Evolutionary conservation across 768 basidiomycete species (phyloP), one percentile per base, ranked within the genome.

Genomic region (Tephrocybe sp.): DNA sequence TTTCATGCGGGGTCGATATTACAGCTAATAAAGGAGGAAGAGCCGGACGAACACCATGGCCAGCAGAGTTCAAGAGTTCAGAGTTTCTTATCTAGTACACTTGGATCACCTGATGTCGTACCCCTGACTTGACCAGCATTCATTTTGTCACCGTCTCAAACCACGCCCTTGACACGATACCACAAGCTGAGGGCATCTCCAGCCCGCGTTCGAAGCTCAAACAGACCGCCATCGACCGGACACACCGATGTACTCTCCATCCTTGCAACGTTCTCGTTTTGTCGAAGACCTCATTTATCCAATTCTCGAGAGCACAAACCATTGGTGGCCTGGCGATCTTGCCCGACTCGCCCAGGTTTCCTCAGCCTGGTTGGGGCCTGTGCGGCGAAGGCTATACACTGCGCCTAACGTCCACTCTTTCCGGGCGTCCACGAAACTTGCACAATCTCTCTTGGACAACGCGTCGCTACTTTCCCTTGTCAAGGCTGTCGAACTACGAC

Each of bases 321-420:
- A 77, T 57, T 82, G 80, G 80, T 82, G 80, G 80, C 70, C 75
- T 19, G 60, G 69, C 30, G 80, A 83, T 60, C 69, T 79, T 47
- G 57, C 65, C 40, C 68, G 67, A 3, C 73, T 82, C n/a, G 69
- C 77, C n/a, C 67, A 63, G 22, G 65, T 82, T n/a, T 82, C 80
- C 5, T 64, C 69, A 8, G 62, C 65, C 43, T 82, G 80, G 80
- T 58, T 78, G 4, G 64, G 56, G 38, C 72, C 72, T 35, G 67
- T 69, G 49, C 66, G 75, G 49, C 70, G 67, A 58, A 66, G 70
- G 39, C 70, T 83, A 2, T 82, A 80, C 57, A 60, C 69, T 11
- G 64, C 55, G 51, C 79, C 79, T 1, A 59, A 58, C 12, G 48
- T 81, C 16, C 59, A 64, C 28, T 71, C 78, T 3, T 78, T 75